Evolutionary conservation across 1,284 basidiomycete genomes (phyloP), one percentile per base, ranked within the genome.

Genomic region (Takashimella tepidaria): DNA sequence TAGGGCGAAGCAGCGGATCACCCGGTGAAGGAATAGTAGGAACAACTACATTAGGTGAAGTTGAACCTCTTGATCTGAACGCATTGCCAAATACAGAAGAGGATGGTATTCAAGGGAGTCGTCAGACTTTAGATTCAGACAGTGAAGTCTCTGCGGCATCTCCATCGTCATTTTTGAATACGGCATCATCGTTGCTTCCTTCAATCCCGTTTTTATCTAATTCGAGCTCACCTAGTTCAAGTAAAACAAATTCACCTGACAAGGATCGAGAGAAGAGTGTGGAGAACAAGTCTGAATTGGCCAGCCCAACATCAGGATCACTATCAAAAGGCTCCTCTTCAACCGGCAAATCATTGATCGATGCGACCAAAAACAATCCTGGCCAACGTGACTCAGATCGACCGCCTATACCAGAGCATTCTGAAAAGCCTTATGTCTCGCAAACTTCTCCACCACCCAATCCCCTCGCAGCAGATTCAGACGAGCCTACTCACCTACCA

Each of bases 51-150:
- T 57, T 70, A 1, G 53, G 50, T n/a, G 69, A 73, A 4, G 68
- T 75, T 13, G 75, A 76, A 19, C 75, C 71, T 16, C 57, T 77
- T 4, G 76, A 78, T 54, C 63, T 77, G 12, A 70, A 77, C 50
- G 70, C 58, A 4, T 22, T 53, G 12, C 19, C 49, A 1, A 12
- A 25, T 37, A 8, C 16, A 8, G 31, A 37, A 16, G 16, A 8
- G 31, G 10, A 37, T 8, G 31, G 16, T 37, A 16, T 8, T 8
- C 16, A 8, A 8, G 31, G 31, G 10, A 16, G 31, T 8, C 8
- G 8, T 8, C 31, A 37, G 16, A 16, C 31, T 8, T 37, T 16
- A 37, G 31, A 37, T 8, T 8, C 31, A 8, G 31, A 37, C 8
- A 37, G 31, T 37, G 6, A 50, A 13, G 40, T 45, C 5, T 57